A percentile compares a stretch with the other conserved stretches of the same genome.
Conservation (phyloP, 148 eudicot genomes). For the Rhododendron ferrugineum region DNA sequence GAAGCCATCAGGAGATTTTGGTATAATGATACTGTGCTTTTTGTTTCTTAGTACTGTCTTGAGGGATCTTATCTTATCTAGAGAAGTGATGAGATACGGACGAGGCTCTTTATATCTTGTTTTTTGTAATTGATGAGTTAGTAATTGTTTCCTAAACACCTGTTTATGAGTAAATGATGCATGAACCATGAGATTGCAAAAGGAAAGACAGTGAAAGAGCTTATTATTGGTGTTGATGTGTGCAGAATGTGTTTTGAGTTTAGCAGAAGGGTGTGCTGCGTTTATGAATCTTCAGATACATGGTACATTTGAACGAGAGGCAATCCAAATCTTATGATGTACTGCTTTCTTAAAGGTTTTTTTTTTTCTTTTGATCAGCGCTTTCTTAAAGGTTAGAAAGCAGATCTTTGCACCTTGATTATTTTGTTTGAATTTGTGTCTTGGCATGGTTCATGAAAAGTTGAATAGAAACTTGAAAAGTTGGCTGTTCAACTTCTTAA, state of each 20-base stretch:
- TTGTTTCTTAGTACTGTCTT: background rate
- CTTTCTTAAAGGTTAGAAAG: too few relatives aligned
- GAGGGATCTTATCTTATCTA: background rate
- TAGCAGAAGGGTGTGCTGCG: background rate
- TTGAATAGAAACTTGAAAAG: too few relatives aligned
- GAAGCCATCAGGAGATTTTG: background rate
- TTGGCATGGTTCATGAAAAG: too few relatives aligned
- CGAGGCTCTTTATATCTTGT: background rate
- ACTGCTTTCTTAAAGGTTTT: too few relatives aligned
- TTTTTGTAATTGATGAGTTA: background rate
- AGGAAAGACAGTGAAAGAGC: background rate
- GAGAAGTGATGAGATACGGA: background rate
- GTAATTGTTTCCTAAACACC: background rate
- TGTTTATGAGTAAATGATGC: background rate
- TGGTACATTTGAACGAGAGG: background rate
- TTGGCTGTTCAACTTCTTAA: background rate
- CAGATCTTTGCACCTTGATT: too few relatives aligned
- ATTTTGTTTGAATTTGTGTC: too few relatives aligned
- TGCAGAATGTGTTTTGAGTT: background rate
- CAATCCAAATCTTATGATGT: too few relatives aligned
- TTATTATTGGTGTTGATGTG: background rate
- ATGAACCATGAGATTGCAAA: background rate
- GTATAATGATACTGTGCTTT: background rate
- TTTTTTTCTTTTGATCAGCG: too few relatives aligned
- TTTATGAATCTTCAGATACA: background rate